phyloP scores from a whole-genome alignment of 75 land plant species.

The Sequoia sempervirens region DNA sequence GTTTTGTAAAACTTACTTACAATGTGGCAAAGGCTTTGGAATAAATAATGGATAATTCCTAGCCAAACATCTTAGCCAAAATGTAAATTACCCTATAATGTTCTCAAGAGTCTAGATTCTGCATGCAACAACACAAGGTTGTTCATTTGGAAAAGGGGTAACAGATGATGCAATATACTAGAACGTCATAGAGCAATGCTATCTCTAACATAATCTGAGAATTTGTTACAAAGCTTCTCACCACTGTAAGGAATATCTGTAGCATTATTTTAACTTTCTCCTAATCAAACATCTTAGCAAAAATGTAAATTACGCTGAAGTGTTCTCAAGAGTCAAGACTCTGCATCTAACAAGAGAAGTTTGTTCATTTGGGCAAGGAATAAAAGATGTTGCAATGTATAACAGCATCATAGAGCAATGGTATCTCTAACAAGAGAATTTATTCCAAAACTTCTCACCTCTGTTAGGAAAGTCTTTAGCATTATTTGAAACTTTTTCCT shows the following conservation, averaged over 20 bases:
- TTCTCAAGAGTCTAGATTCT: background rate
- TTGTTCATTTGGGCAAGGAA: background rate
- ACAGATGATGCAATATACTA: background rate
- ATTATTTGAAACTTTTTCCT: background rate
- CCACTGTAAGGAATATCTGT: slow-evolving; percentile 43
- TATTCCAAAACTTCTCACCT: slow-evolving; percentile 82
- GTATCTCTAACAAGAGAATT: slow-evolving; percentile 91
- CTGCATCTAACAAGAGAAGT: background rate
- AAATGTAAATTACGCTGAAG: background rate
- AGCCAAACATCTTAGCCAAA: background rate
- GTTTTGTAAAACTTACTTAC: background rate
- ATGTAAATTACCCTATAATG: background rate
- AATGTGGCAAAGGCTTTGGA: background rate
- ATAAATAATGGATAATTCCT: background rate
- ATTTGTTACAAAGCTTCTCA: slow-evolving; percentile 77
- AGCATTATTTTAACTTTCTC: too few species aligned
- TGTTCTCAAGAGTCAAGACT: background rate
- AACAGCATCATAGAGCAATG: slow-evolving; percentile 69
- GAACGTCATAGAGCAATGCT: slow-evolving; percentile 76
- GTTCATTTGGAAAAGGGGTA: background rate
- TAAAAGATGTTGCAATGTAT: background rate
- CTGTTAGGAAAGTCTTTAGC: slow-evolving; percentile 22
- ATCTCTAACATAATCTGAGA: slow-evolving; percentile 87
- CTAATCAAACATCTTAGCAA: background rate
- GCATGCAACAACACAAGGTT: background rate